Percentiles rank a stretch among this genome's conserved stretches.
These are phyloP conservation scores for Colletotrichum simmondsii DNA, from an alignment of 2,329 filamentous ascomycete species.

Conservation along the genomic window DNA sequence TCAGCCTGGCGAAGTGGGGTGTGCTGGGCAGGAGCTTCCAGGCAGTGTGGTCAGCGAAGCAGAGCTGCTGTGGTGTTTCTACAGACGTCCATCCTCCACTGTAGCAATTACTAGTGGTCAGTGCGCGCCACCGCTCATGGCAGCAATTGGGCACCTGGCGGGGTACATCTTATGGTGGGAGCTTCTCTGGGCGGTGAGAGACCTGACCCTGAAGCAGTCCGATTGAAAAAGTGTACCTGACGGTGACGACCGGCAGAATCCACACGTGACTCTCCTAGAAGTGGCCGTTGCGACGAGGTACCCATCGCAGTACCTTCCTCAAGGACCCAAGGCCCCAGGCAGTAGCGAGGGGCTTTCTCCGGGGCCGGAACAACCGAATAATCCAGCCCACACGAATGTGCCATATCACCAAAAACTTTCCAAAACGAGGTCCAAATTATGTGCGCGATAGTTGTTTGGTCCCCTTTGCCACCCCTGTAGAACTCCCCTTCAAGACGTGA, in stretches of 20 bases:
- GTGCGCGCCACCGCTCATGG: slow-evolving; percentile 1
- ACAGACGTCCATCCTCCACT: slow-evolving; percentile 33
- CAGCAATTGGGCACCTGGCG: neutral
- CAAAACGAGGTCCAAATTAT: slow-evolving; percentile 24
- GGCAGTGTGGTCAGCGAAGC: slow-evolving; percentile 24
- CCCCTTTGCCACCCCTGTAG: neutral
- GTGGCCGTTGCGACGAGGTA: neutral
- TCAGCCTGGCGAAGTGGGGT: slow-evolving; percentile 34
- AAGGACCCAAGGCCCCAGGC: too few relatives aligned
- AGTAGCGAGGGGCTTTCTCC: slow-evolving; percentile 20
- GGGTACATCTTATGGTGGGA: neutral
- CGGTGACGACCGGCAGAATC: neutral
- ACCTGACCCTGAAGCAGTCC: neutral
- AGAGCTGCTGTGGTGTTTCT: slow-evolving; percentile 21
- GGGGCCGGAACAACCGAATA: slow-evolving; percentile 19
- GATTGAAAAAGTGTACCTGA: neutral
- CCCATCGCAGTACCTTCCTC: too few relatives aligned
- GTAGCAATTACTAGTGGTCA: slow-evolving; percentile 1
- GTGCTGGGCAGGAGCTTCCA: slow-evolving; percentile 28
- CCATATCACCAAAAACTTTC: slow-evolving; percentile 24
- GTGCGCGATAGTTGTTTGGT: slow-evolving; percentile 5
- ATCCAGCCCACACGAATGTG: slow-evolving; percentile 32
- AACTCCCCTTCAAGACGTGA: slow-evolving; percentile 2
- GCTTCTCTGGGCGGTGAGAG: slow-evolving; percentile 12
- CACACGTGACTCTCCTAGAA: neutral